Evolutionary conservation across 2,329 filamentous ascomycete species (phyloP).

Genomic region (Chalara sp.): DNA sequence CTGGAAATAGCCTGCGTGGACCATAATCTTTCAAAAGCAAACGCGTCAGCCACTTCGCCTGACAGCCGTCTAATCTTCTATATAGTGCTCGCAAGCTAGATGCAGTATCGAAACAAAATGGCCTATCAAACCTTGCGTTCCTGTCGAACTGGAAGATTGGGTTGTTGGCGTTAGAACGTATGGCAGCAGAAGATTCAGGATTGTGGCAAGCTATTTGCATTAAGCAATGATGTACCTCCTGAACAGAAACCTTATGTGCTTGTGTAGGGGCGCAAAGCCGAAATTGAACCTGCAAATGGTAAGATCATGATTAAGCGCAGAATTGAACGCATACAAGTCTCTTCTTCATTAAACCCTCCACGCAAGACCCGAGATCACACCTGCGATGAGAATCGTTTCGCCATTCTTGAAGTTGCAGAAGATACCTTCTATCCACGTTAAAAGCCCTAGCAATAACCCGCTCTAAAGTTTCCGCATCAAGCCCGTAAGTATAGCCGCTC

Average conservation of each 20-base stretch:
- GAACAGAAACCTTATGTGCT: slow-evolving; percentile 49
- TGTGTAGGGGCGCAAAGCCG: neutral
- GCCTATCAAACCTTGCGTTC: no score
- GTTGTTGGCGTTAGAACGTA: slow-evolving; percentile 33
- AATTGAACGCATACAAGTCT: slow-evolving; percentile 13
- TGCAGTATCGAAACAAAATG: no score
- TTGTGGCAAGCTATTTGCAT: slow-evolving; percentile 60
- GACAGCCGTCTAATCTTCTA: slow-evolving; percentile 51
- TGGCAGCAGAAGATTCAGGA: slow-evolving; percentile 61
- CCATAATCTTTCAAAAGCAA: slow-evolving; percentile 70
- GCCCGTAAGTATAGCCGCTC: slow-evolving; percentile 66
- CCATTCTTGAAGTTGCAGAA: slow-evolving; percentile 57
- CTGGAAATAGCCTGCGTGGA: slow-evolving; percentile 55
- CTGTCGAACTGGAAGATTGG: no score
- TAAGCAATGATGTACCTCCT: slow-evolving; percentile 65
- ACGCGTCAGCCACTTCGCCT: slow-evolving; percentile 83
- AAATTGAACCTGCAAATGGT: slow-evolving; percentile 2
- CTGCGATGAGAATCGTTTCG: slow-evolving; percentile 38
- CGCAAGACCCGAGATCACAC: slow-evolving; percentile 59
- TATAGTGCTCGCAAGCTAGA: slow-evolving; percentile 38
- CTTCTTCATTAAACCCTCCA: slow-evolving; percentile 12
- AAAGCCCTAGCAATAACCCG: slow-evolving; percentile 62
- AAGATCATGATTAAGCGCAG: neutral
- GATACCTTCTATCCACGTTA: slow-evolving; percentile 55
- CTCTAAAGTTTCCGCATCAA: slow-evolving; percentile 56